phyloP scores from a whole-genome alignment of 1,284 basidiomycete genomes.

The Apiotrichum sp. region DNA sequence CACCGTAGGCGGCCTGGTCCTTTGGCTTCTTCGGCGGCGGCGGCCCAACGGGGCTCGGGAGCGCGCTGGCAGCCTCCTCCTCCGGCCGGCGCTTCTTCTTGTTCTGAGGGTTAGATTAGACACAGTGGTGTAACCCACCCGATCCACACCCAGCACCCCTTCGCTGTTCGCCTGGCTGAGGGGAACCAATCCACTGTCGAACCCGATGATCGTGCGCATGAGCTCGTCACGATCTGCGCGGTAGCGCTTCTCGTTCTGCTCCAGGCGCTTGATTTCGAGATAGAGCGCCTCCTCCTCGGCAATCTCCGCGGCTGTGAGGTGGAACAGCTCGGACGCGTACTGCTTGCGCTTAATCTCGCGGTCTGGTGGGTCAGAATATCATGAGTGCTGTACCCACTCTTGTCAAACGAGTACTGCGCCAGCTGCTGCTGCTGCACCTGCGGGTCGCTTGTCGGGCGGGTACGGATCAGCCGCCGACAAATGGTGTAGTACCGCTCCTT shows the following conservation, averaged over 20 bases:
- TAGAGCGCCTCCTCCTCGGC: slow-evolving; percentile 95
- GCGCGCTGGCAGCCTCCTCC: slow-evolving; percentile 20
- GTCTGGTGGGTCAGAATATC: slow-evolving; percentile 50
- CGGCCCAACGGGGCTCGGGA: slow-evolving; percentile 13
- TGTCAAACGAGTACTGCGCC: slow-evolving; percentile 73
- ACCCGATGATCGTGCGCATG: slow-evolving; percentile 71
- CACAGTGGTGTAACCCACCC: slow-evolving; percentile 1
- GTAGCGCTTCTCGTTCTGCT: slow-evolving; percentile 86
- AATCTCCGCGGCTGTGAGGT: slow-evolving; percentile 79
- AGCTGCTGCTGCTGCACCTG: slow-evolving; percentile 60
- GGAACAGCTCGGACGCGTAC: slow-evolving; percentile 78
- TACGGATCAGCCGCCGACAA: slow-evolving; percentile 79
- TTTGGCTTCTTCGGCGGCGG: slow-evolving; percentile 35
- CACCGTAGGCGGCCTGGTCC: slow-evolving; percentile 20
- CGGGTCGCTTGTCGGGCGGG: slow-evolving; percentile 72
- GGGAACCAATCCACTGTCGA: slow-evolving; percentile 74
- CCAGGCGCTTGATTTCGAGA: slow-evolving; percentile 85
- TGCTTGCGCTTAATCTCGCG: slow-evolving; percentile 84
- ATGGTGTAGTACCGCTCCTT: slow-evolving; percentile 93
- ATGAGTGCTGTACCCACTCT: slow-evolving; percentile 52
- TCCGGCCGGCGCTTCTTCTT: slow-evolving; percentile 45
- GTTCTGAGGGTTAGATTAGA: slow-evolving; percentile 18
- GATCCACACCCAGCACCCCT: slow-evolving; percentile 42
- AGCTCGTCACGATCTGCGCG: slow-evolving; percentile 85
- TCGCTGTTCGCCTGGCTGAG: slow-evolving; percentile 41